Conservation (phyloP, 139 green algal species). For the Chlamydomonas schloesseri region DNA sequence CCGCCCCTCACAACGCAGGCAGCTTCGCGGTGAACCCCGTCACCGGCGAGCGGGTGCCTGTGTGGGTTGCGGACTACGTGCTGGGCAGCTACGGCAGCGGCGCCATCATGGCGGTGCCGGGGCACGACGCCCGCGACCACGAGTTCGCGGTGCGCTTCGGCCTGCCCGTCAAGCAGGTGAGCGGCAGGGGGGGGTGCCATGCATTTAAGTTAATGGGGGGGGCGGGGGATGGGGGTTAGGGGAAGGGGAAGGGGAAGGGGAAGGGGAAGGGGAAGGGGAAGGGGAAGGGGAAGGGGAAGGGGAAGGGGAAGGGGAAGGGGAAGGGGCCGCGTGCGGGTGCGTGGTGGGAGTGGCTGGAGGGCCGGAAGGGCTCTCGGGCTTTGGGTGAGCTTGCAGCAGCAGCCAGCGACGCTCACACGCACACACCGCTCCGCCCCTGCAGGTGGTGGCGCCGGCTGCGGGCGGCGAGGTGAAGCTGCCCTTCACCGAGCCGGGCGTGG, state of each 20-base stretch:
- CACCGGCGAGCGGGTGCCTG: slow-evolving; percentile 84
- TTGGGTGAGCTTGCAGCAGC: too few species aligned
- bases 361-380: too few species aligned
- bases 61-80: slow-evolving; percentile 99
- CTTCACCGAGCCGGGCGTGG: slow-evolving; percentile 77
- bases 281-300: too few species aligned
- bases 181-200: too few species aligned
- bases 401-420: too few species aligned
- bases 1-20: slow-evolving; percentile 50
- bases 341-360: too few species aligned
- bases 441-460: slow-evolving; percentile 59
- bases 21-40: slow-evolving; percentile 88
- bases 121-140: slow-evolving; percentile 92
- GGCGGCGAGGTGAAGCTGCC: slow-evolving; percentile 59
- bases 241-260: neutral
- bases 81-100: slow-evolving; percentile 95
- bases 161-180: slow-evolving; percentile 82
- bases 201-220: too few species aligned
- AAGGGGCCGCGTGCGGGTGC: too few species aligned
- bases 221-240: neutral
- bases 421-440: neutral
- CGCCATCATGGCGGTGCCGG: slow-evolving; percentile 98
- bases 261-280: neutral
- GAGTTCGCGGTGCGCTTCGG: slow-evolving; percentile 89
- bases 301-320: too few species aligned